Conservation (phyloP, 345 rosid species). For the Toxicodendron radicans region DNA sequence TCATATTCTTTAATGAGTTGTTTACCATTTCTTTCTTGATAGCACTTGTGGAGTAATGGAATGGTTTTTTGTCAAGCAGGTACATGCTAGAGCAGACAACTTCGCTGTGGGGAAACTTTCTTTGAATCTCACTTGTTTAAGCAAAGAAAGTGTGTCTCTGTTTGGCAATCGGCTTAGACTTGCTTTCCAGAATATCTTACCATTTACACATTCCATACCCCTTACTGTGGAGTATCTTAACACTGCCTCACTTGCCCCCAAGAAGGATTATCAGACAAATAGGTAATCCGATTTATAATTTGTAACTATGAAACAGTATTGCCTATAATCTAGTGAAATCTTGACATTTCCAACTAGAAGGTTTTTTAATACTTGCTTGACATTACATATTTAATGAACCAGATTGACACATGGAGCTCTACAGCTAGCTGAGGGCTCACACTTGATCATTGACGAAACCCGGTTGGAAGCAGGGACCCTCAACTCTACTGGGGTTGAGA, state of each 20-base stretch:
- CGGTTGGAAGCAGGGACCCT: slow-evolving; percentile 74
- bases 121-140: slow-evolving; percentile 63
- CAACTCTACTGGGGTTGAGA: slow-evolving; percentile 74
- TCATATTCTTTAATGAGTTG: background rate
- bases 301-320: background rate
- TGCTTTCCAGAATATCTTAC: slow-evolving; percentile 63
- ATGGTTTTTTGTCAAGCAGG: slow-evolving; percentile 38
- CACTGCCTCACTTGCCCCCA: slow-evolving; percentile 63
- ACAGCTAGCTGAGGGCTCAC: slow-evolving; percentile 83
- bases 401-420: slow-evolving; percentile 71
- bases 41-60: background rate
- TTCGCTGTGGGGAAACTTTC: slow-evolving; percentile 94
- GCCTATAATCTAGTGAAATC: slow-evolving; percentile 4
- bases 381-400: slow-evolving; percentile 22
- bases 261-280: slow-evolving; percentile 73
- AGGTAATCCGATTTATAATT: slow-evolving; percentile 41
- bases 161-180: slow-evolving; percentile 51
- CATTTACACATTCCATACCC: slow-evolving; percentile 60
- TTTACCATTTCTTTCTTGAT: background rate
- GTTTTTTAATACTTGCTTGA: background rate
- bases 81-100: slow-evolving; percentile 72
- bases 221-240: slow-evolving; percentile 76
- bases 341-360: background rate
- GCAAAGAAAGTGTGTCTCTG: slow-evolving; percentile 61
- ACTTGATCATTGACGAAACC: slow-evolving; percentile 78